Evolutionary conservation across 208 protist species (phyloP), one percentile per base, ranked within the genome.

Genomic region (Wallacemonas sp.): DNA sequence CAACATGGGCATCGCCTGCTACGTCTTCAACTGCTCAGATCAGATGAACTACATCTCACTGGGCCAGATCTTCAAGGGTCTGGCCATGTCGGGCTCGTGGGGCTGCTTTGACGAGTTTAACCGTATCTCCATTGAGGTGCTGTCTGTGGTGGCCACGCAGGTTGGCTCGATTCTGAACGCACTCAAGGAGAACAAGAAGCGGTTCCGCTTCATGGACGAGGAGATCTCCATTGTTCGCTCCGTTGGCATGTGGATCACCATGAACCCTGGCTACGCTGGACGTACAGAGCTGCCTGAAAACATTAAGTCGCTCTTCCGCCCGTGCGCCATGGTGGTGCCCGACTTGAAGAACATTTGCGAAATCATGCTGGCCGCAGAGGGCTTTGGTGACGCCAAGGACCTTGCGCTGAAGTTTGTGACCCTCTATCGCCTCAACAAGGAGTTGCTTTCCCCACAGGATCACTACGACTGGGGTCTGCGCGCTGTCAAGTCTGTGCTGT

Each of bases 391-490:
- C 57, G 95, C 96, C 8, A 98, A 98, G 76, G 86, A 97, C 65
- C 86, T 99, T 9, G 96, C 98, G 26, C 71, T 98, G 29, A 99
- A 99, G 85, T 99, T 99, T 76, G 97, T 98, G 42, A 99, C 97
- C 1, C 85, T 99, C 10, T 99, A 99, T 79, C 81, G 87, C 45
- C 84, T 99, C 42, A 98, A 97, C 73, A 94, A 92, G 73, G 95
- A 99, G 68, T 83, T 99, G 30, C 89, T 99, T 30, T 98, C 95
- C 5, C 96, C 98, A 33, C 97, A 99, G 72, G 89, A 98, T 60
- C 98, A 99, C 79, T 99, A 99, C 81, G 98, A 99, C 84, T 99
- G 98, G 98, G 98, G 98, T 78, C 85, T 99, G 44, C 94, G 98
- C 67, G 98, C 98, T 3, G 97, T 99, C n/a, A 99, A 99, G 74